Conservation (phyloP, 805 yeast genomes). For the Candida maris region DNA sequence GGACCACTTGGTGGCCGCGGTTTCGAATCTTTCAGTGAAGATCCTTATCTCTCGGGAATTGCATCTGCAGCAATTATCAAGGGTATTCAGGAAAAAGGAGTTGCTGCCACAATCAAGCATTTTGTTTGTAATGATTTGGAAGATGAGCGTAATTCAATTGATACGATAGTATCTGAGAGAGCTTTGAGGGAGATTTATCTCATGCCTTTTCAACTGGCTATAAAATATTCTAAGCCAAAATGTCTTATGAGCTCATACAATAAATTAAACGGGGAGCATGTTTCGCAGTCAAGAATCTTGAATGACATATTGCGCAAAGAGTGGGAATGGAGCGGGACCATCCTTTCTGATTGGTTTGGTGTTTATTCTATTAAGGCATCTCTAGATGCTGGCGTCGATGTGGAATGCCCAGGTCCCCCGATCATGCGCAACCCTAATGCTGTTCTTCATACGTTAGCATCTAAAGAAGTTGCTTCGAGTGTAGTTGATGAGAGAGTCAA, state of each 20-base stretch:
- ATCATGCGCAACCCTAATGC: conserved; percentile 39
- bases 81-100: conserved; percentile 50
- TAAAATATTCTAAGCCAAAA: conserved; percentile 48
- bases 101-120: conserved; percentile 25
- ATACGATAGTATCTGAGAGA: conserved; percentile 50
- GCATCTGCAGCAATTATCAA: conserved; percentile 44
- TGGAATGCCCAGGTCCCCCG: conserved; percentile 67
- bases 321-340: conserved; percentile 53
- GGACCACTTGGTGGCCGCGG: conserved; percentile 38
- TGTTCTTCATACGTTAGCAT: conserved; percentile 21
- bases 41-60: conserved; percentile 35
- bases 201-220: conserved; percentile 59
- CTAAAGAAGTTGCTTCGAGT: background rate
- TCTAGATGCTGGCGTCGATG: conserved; percentile 52
- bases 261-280: conserved; percentile 58
- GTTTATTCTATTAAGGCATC: conserved; percentile 44
- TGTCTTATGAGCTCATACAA: conserved; percentile 61
- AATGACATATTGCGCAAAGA: conserved; percentile 48
- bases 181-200: conserved; percentile 63
- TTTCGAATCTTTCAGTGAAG: conserved; percentile 4
- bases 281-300: conserved; percentile 42
- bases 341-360: conserved; percentile 66
- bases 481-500: background rate
- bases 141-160: conserved; percentile 45
- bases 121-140: conserved; percentile 62